Evolutionary conservation across 257 asterid species (phyloP).

Genomic region (Rauvolfia tetraphylla): DNA sequence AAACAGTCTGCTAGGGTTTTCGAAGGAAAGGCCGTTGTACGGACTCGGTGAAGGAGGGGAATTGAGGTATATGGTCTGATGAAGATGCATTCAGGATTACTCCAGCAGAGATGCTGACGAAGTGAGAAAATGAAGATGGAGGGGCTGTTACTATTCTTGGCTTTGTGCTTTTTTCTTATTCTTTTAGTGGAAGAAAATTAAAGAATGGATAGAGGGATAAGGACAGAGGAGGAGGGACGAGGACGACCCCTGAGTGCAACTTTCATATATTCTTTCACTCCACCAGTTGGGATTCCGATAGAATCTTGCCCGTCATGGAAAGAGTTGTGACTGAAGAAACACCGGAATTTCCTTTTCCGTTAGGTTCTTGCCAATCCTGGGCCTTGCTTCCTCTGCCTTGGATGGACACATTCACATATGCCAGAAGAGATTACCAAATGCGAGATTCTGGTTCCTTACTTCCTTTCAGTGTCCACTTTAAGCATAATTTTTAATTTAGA

Average conservation of each 20-base stretch:
- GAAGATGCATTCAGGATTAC: slow-evolving; percentile 58
- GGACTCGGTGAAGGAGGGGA: slow-evolving; percentile 19
- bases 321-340: neutral
- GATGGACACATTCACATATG: no score
- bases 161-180: neutral
- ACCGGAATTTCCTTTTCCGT: neutral
- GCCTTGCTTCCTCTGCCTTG: neutral
- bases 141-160: neutral
- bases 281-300: neutral
- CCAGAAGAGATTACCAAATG: neutral
- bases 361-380: neutral
- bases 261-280: neutral
- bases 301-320: neutral
- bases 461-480: no score
- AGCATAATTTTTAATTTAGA: no score
- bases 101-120: neutral
- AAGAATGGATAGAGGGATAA: neutral
- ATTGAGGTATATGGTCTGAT: slow-evolving; percentile 39
- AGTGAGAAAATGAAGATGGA: neutral
- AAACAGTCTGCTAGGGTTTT: slow-evolving; percentile 42
- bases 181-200: no score
- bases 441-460: no score
- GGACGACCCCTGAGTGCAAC: neutral
- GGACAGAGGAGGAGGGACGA: neutral
- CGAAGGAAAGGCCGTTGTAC: slow-evolving; percentile 36